Conservation (phyloP, 2,329 filamentous ascomycete species). For the Xylaria hypoxylon region DNA sequence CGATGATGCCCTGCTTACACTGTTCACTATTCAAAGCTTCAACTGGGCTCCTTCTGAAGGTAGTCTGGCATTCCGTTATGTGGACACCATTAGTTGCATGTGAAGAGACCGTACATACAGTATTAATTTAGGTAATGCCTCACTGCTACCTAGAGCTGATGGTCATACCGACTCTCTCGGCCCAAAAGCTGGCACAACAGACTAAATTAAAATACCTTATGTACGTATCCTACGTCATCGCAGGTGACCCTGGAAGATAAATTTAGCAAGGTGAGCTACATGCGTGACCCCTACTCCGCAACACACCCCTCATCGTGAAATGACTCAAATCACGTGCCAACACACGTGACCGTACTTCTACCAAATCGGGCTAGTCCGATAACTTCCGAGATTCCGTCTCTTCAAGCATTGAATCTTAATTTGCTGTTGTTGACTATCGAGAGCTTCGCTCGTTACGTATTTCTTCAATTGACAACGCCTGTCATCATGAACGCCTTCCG, state of each 20-base stretch:
- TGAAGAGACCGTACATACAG: background rate
- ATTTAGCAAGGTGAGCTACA: too few relatives aligned
- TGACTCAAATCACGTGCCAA: conserved; percentile 50
- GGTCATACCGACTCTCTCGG: too few relatives aligned
- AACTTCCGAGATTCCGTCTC: conserved; percentile 43
- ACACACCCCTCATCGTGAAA: too few relatives aligned
- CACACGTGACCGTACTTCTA: conserved; percentile 44
- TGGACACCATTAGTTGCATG: background rate
- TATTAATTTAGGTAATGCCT: too few relatives aligned
- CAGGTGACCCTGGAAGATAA: background rate
- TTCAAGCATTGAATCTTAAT: conserved; percentile 51
- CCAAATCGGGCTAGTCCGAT: conserved; percentile 53
- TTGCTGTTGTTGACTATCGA: conserved; percentile 60
- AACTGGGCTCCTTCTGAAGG: background rate
- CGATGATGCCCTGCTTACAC: conserved; percentile 3
- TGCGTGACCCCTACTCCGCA: background rate
- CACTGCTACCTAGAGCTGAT: too few relatives aligned
- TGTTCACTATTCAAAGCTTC: background rate
- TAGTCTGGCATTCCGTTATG: background rate
- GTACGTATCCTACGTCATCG: conserved; percentile 1
- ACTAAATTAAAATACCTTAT: too few relatives aligned
- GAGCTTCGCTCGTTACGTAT: conserved; percentile 59
- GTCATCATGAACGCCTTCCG: conserved; percentile 92
- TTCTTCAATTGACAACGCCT: conserved; percentile 61
- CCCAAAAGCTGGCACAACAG: too few relatives aligned